A percentile compares a stretch with the other conserved stretches of the same genome.
Conservation (phyloP, 163 green algal species). For the Chlamydomonas reinhardtii region DNA sequence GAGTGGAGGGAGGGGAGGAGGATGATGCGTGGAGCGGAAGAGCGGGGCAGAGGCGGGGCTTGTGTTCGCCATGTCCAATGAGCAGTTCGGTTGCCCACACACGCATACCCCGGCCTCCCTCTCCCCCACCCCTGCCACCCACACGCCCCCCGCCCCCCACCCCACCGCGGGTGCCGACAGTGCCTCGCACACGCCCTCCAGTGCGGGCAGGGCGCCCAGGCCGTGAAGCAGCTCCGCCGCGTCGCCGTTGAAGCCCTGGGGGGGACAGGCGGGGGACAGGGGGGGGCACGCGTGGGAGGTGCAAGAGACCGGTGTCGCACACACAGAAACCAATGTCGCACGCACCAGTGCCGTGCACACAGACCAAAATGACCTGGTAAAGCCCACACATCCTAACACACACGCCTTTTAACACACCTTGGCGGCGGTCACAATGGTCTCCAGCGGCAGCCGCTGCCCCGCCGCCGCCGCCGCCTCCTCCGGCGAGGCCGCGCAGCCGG, state of each 20-base stretch:
- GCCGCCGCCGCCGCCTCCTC: slow-evolving; percentile 24
- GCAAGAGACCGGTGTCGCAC: too few species aligned
- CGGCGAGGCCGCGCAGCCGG: neutral
- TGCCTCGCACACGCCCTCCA: slow-evolving; percentile 43
- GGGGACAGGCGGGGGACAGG: neutral
- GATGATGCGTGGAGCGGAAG: neutral
- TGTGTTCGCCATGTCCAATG: too few species aligned
- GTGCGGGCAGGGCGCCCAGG: slow-evolving; percentile 22
- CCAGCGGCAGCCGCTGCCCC: slow-evolving; percentile 31
- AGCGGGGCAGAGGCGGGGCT: neutral
- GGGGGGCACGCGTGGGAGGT: neutral
- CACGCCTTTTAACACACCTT: neutral
- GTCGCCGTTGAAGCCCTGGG: slow-evolving; percentile 36
- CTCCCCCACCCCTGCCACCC: too few species aligned
- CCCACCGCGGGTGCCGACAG: slow-evolving; percentile 21
- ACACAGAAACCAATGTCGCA: too few species aligned
- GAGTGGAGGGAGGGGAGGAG: neutral
- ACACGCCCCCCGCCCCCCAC: neutral
- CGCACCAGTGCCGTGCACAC: too few species aligned
- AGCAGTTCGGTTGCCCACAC: too few species aligned
- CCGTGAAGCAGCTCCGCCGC: slow-evolving; percentile 31
- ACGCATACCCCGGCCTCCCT: too few species aligned
- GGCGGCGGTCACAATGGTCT: slow-evolving; percentile 31
- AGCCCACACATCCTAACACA: too few species aligned
- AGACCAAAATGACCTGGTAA: too few species aligned